Evolutionary conservation across 176 grass and related monocot genomes (phyloP).

Genomic region (Rhipidocladum racemiflorum): DNA sequence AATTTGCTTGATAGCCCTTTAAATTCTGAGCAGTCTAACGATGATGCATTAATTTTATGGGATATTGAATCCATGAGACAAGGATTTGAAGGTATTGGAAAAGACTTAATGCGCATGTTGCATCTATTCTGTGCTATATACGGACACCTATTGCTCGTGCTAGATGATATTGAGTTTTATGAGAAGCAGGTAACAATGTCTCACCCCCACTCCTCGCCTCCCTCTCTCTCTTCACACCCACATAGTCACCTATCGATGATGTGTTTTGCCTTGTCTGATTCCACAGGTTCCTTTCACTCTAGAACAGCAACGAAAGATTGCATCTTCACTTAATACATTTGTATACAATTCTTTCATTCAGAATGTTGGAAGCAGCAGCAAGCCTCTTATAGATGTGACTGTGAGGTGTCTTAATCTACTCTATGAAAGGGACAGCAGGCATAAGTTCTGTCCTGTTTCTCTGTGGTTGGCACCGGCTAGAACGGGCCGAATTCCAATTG

Average conservation of each 20-base stretch:
- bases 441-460: conserved; percentile 73
- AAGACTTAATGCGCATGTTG: conserved; percentile 54
- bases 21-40: conserved; percentile 38
- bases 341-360: conserved; percentile 84
- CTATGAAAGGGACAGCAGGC: conserved; percentile 92
- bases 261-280: conserved; percentile 17
- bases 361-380: conserved; percentile 46
- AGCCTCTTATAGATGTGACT: conserved; percentile 63
- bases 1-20: conserved; percentile 39
- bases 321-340: conserved; percentile 84
- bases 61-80: conserved; percentile 81
- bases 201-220: not conserved
- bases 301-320: conserved; percentile 75
- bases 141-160: conserved; percentile 82
- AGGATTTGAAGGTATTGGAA: conserved; percentile 56
- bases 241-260: not conserved
- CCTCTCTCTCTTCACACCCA: not conserved
- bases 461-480: conserved; percentile 89
- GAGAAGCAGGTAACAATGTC: conserved; percentile 71
- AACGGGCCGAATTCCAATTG: conserved; percentile 68
- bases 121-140: conserved; percentile 93
- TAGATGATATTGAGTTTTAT: conserved; percentile 98
- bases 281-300: conserved; percentile 79
- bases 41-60: conserved; percentile 63
- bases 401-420: conserved; percentile 90